Percentiles rank a stretch among this genome's conserved stretches.
These are phyloP conservation scores for Trichoderma orchidacearum DNA, from an alignment of 495 filamentous ascomycete genomes.

Conservation along the genomic window DNA sequence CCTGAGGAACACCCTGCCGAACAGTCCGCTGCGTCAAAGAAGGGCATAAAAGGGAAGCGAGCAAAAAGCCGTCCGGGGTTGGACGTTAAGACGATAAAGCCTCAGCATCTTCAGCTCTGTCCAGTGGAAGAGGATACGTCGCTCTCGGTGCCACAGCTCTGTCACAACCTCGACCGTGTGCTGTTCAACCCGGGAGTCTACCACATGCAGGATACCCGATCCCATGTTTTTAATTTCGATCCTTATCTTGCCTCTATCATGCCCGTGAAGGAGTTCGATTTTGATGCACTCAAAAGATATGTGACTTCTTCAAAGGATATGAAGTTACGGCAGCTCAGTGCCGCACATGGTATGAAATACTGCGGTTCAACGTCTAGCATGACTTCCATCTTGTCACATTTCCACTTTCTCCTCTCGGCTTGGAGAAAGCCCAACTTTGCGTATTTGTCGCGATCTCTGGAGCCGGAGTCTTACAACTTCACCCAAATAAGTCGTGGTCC, in stretches of 20 bases:
- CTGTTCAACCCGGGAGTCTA: slow-evolving; percentile 95
- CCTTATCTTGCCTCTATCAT: slow-evolving; percentile 85
- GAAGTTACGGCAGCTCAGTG: slow-evolving; percentile 50
- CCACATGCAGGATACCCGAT: slow-evolving; percentile 76
- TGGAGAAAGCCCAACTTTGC: slow-evolving; percentile 60
- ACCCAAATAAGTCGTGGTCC: slow-evolving; percentile 58
- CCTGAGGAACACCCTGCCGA: not conserved
- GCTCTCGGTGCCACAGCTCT: slow-evolving; percentile 52
- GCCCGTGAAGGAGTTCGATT: slow-evolving; percentile 86
- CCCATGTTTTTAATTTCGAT: slow-evolving; percentile 88
- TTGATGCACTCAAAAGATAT: slow-evolving; percentile 67
- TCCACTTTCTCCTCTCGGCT: slow-evolving; percentile 79
- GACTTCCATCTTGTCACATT: slow-evolving; percentile 76
- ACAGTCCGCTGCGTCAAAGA: no score
- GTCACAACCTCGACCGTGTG: slow-evolving; percentile 76
- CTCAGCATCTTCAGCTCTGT: not conserved
- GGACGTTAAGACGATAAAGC: not conserved
- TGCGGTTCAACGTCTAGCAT: slow-evolving; percentile 93
- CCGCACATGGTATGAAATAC: slow-evolving; percentile 61
- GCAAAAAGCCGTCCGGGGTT: not conserved
- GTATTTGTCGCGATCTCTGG: slow-evolving; percentile 53
- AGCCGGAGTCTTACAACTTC: slow-evolving; percentile 43
- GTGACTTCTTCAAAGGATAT: slow-evolving; percentile 80
- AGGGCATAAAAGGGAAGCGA: not conserved
- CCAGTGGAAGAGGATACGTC: slow-evolving; percentile 19